phyloP scores from a whole-genome alignment of 1,284 basidiomycete species.

The Coniferiporia sulphurascens region DNA sequence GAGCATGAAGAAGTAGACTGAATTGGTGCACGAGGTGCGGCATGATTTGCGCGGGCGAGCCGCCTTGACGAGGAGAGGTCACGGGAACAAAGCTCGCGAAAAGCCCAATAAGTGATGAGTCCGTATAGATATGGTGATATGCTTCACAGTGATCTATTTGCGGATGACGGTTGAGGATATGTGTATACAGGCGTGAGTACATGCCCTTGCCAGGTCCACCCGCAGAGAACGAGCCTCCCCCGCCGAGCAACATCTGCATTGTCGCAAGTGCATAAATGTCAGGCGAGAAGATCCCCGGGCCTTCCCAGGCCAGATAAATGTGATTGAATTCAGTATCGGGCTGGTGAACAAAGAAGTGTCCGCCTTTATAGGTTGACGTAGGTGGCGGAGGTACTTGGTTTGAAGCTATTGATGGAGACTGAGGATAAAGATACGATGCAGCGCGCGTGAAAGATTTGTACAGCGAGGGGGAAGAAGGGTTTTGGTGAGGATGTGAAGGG shows the following conservation, averaged over 20 bases:
- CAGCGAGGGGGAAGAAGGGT: constrained; percentile 42
- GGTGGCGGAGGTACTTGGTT: constrained; percentile 33
- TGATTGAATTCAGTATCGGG: constrained; percentile 83
- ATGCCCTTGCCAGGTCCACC: constrained; percentile 98
- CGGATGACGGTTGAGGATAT: constrained; percentile 93
- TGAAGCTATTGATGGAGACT: constrained; percentile 25
- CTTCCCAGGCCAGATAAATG: constrained; percentile 91
- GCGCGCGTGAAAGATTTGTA: constrained; percentile 67
- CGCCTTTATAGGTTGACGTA: constrained; percentile 81
- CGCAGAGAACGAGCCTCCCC: constrained; percentile 93
- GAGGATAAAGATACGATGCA: constrained; percentile 65
- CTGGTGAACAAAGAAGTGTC: constrained; percentile 69
- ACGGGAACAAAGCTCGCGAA: constrained; percentile 85
- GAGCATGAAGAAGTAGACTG: constrained; percentile 63
- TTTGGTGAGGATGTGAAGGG: constrained; percentile 46
- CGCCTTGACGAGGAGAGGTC: constrained; percentile 52
- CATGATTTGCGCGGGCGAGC: constrained; percentile 66
- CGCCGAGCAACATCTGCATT: constrained; percentile 92
- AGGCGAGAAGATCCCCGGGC: constrained; percentile 86
- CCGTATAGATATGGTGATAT: constrained; percentile 97
- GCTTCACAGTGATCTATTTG: constrained; percentile 96
- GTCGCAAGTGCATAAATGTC: constrained; percentile 95
- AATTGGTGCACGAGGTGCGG: constrained; percentile 87
- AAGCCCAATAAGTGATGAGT: constrained; percentile 92
- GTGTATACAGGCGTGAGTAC: constrained; percentile 97